Evolutionary conservation across 352 stramenopile species (phyloP), one percentile per base, ranked within the genome.

Genomic region (Phytophthora multivora): DNA sequence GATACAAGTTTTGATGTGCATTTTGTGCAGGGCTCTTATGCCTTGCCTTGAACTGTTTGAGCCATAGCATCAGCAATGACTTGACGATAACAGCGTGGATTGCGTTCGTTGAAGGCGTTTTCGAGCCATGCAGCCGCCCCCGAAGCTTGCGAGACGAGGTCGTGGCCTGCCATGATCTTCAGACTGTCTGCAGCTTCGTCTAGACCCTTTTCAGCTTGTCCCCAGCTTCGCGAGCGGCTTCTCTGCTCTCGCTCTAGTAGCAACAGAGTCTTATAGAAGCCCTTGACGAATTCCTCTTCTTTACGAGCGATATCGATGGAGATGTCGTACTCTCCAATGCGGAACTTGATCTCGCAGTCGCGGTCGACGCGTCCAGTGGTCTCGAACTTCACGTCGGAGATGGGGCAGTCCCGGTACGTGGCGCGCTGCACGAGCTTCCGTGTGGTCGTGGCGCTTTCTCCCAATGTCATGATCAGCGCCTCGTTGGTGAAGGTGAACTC

Each of bases 301-400:
- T 84, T 83, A 5, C 61, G 58, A 8, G 72, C 76, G 35, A 86
- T 83, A 55, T 88, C 79, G 40, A 88, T 86, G 35, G 58, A 80
- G 8, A 86, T 48, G 12, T 71, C 25, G 11, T 53, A 23, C 2
- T 69, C 53, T 15, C 76, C 79, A 39, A 88, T 83, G 12, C 36
- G 18, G 61, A 88, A 86, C 61, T 88, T 86, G 64, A 88, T 83
- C 63, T 86, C 79, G 38, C 79, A 88, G 64, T 88, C 79, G 28
- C 76, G 79, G 39, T 88, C 79, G 16, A 84, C 51, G 19, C 74
- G 73, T 0, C 79, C 79, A 3, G 76, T 80, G 8, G 79, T 88
- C 64, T 86, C 79, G 41, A 88, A 86, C 23, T 62, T 25, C 10
- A 88, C 75, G 11, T 66, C 38, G 0, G 48, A 51, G 45, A 85